These are phyloP conservation scores for Neofusicoccum parvum DNA, from an alignment of 2,329 filamentous ascomycete genomes.

Conservation along the genomic window DNA sequence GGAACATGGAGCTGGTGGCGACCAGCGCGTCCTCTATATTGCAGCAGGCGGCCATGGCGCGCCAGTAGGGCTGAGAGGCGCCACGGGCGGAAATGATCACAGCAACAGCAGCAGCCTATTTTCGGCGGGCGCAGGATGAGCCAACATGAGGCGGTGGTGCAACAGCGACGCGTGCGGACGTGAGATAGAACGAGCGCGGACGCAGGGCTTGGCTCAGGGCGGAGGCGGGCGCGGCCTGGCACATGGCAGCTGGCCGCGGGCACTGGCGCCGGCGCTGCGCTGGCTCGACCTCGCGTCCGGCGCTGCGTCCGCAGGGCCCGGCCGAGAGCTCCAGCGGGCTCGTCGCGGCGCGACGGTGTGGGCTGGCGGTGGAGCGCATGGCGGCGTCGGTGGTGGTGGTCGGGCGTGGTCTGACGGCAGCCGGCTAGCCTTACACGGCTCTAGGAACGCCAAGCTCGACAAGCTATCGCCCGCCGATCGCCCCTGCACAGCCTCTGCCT, in stretches of 20 bases:
- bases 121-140: slow-evolving; percentile 6
- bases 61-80: slow-evolving; percentile 11
- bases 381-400: background rate
- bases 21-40: background rate
- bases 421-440: background rate
- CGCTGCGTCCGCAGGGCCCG: no score
- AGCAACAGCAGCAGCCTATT: background rate
- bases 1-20: background rate
- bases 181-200: background rate
- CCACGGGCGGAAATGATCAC: background rate
- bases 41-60: background rate
- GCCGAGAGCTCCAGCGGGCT: background rate
- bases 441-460: background rate
- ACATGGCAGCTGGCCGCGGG: background rate
- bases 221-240: background rate
- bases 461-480: slow-evolving; percentile 6
- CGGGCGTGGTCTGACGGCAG: background rate
- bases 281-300: background rate
- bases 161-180: background rate
- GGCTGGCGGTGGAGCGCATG: background rate
- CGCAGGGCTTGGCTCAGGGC: background rate
- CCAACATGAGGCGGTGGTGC: slow-evolving; percentile 18
- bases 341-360: background rate
- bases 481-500: slow-evolving; percentile 14
- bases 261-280: background rate